Evolutionary conservation across 768 basidiomycete genomes (phyloP).

Genomic region (Lactifluus subvellereus): DNA sequence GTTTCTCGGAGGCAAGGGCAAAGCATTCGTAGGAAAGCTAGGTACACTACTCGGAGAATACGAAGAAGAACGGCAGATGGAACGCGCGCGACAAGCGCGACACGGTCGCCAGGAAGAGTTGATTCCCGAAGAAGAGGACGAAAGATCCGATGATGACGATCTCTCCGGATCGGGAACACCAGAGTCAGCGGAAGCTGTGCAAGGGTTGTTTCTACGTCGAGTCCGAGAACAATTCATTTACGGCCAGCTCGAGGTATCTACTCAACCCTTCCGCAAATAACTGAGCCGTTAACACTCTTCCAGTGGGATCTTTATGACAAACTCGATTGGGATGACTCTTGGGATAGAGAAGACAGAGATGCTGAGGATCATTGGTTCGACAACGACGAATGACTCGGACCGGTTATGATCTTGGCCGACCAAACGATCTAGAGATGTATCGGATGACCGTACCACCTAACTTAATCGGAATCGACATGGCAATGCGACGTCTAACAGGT

Average conservation of each 20-base stretch:
- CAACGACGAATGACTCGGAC: constrained; percentile 51
- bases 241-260: constrained; percentile 62
- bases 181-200: constrained; percentile 39
- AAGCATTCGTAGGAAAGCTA: constrained; percentile 62
- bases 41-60: constrained; percentile 61
- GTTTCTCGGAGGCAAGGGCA: constrained; percentile 50
- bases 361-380: constrained; percentile 72
- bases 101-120: constrained; percentile 42
- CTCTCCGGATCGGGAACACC: constrained; percentile 36
- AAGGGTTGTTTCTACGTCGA: constrained; percentile 46
- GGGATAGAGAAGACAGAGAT: constrained; percentile 57
- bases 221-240: constrained; percentile 72
- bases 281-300: neutral
- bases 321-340: constrained; percentile 70
- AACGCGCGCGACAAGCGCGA: constrained; percentile 47
- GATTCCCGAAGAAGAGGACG: constrained; percentile 69
- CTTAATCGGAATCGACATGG: constrained; percentile 2
- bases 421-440: too few relatives aligned
- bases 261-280: neutral
- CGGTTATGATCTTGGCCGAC: neutral
- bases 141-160: constrained; percentile 43
- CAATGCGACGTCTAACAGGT: neutral
- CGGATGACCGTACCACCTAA: too few relatives aligned
- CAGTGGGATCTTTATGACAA: constrained; percentile 65
- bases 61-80: constrained; percentile 72